Base-by-base conservation (phyloP, 129 eudicot species). In the Helichrysum umbraculigerum region DNA sequence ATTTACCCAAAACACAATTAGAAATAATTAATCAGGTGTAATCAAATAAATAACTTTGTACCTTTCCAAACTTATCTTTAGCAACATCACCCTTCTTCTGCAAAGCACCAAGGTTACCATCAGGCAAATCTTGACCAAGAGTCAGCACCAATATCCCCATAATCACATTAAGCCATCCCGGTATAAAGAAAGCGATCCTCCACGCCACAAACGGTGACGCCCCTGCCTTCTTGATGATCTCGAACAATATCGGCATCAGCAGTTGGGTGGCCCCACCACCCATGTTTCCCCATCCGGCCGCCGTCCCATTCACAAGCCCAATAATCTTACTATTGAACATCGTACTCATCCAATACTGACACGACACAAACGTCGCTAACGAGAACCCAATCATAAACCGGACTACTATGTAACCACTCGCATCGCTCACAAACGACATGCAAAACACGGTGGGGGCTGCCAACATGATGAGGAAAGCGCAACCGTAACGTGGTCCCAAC, bases 231-330 rank as follows among this genome's bases (percentile, higher is more conserved):
- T 59, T 62, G 21, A 91, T 91, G 1, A 91, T 71, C n/a, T 91
- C 97, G 33, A 77, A 91, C 42, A 91, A 72, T 68, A 91, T 65
- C 32, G 97, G 97, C 97, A 91, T 90, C 14, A 89, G 32, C 1
- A 92, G 87, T 20, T 92, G 97, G 4, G 97, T 89, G 5, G 91
- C 96, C 5, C 97, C 97, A 30, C 96, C 96, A 0, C 96, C 97
- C 89, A 87, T 88, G 76, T 92, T 92, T 35, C 96, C 97, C 97
- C 97, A 92, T 4, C 97, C 97, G 0, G 97, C 97, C 0, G 97
- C 92, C 0, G 96, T 89, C 33, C 96, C 97, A 28, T 89, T 92
- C 22, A 82, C 97, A 2, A 74, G 56, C 34, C 97, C 97, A 14
- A 92, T 89, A 19, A 92, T 87, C 83, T 86, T 83, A 29, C 90